These are phyloP conservation scores for Neocucurbitaria cava DNA, from an alignment of 2,329 filamentous ascomycete genomes.

Conservation along the genomic window DNA sequence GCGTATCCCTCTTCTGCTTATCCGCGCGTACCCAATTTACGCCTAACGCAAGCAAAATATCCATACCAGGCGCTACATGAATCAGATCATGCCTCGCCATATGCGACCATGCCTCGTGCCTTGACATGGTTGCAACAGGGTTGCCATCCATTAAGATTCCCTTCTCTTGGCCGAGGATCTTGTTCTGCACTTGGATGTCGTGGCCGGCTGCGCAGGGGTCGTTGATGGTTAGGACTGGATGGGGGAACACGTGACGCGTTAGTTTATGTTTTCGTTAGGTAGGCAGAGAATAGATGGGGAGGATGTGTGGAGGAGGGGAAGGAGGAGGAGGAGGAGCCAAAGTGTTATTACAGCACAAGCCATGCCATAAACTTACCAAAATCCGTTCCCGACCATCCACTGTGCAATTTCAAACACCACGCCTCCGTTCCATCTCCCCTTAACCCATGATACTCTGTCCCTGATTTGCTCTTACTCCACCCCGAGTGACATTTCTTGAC, in stretches of 20 bases:
- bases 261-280: too few relatives aligned
- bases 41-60: constrained; percentile 26
- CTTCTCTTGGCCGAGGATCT: constrained; percentile 21
- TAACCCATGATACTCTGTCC: constrained; percentile 22
- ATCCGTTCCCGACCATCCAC: constrained; percentile 8
- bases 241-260: too few relatives aligned
- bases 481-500: constrained; percentile 17
- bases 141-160: constrained; percentile 21
- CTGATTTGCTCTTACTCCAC: too few relatives aligned
- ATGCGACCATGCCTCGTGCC: constrained; percentile 13
- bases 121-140: constrained; percentile 15
- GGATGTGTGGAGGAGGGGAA: too few relatives aligned
- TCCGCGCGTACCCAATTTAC: constrained; percentile 21
- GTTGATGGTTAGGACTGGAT: constrained; percentile 13
- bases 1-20: constrained; percentile 19
- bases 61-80: constrained; percentile 28
- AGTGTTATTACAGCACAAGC: neutral
- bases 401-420: constrained; percentile 22
- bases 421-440: constrained; percentile 16
- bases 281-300: too few relatives aligned
- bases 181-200: constrained; percentile 16
- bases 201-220: constrained; percentile 1
- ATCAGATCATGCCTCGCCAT: constrained; percentile 13
- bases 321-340: too few relatives aligned
- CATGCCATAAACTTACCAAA: constrained; percentile 17